Evolutionary conservation across 176 grass and related monocot genomes (phyloP), one percentile per base, ranked within the genome.

Genomic region (Oryza officinalis): DNA sequence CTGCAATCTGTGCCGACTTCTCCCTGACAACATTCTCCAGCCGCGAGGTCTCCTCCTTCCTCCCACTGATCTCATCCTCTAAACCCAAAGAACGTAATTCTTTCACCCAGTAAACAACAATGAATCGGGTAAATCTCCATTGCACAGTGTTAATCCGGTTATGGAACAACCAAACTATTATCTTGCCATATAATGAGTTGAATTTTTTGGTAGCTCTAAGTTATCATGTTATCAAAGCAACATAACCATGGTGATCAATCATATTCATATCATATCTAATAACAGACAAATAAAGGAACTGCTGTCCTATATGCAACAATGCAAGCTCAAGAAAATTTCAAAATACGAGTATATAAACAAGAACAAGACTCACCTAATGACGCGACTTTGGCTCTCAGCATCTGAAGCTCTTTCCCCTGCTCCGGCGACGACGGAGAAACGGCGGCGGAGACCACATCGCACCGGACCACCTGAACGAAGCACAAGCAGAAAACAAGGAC

Each of bases 11-110:
- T 41, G 89, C 84, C 13, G 83, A 79, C 27, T 81, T 87, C 65
- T 83, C 80, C 78, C 83, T 80, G 65, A 85, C 83, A 70, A 72
- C 32, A 14, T 17, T 71, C 72, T 92, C 81, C 68, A 92, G 81
- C 30, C 82, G 69, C 26, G 54, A 84, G 26, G 81, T 86, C 71
- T 81, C 87, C 18, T 91, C 86, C 41, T 89, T 82, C 50, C 71
- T 87, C 87, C 82, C 78, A 13, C 22, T 79, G n/a, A 92, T 77
- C 80, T 94, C 89, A 33, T 92, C 87, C 72, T 81, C 85, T 94
- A 28, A 27, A 75, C 73, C 76, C 54, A 82, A 35, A 77, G 6
- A 88, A 69, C 2, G 74, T 63, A 44, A 59, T 78, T 74, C 52
- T 84, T 72, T 76, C 32, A 63, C 18, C 61, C 60, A 57, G 17